A percentile compares a stretch with the other conserved stretches of the same genome.
phyloP scores from a whole-genome alignment of 2,329 filamentous ascomycete species.

The Xylariomycetidae sp. region DNA sequence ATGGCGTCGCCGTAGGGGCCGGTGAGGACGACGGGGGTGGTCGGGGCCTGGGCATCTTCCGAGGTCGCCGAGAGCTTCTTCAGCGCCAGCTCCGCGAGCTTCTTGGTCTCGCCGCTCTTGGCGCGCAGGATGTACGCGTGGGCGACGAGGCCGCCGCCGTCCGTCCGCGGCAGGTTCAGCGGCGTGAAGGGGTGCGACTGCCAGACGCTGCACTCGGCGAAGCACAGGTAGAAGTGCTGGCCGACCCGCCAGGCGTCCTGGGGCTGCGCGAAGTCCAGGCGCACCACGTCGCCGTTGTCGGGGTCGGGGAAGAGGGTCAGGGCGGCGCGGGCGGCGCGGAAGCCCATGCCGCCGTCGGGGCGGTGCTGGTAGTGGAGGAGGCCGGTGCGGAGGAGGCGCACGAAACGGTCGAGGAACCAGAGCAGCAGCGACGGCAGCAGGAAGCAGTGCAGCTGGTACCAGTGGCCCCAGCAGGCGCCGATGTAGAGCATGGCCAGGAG shows the following conservation, averaged over 20 bases:
- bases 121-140: constrained; percentile 55
- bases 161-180: constrained; percentile 43
- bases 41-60: constrained; percentile 12
- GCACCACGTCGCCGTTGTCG: constrained; percentile 55
- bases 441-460: constrained; percentile 62
- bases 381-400: constrained; percentile 51
- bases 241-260: constrained; percentile 59
- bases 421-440: constrained; percentile 60
- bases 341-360: constrained; percentile 39
- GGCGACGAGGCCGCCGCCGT: constrained; percentile 32
- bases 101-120: constrained; percentile 53
- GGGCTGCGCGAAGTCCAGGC: constrained; percentile 58
- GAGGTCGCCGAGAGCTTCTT: constrained; percentile 25
- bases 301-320: constrained; percentile 48
- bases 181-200: constrained; percentile 69
- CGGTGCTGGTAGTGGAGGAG: constrained; percentile 55
- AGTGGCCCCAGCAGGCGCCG: constrained; percentile 71
- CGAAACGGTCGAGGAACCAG: constrained; percentile 57
- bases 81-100: constrained; percentile 40
- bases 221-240: constrained; percentile 67
- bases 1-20: constrained; percentile 57
- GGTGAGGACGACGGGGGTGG: constrained; percentile 52
- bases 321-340: constrained; percentile 45
- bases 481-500: constrained; percentile 68
- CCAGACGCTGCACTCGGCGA: constrained; percentile 61